Evolutionary conservation across 805 yeast genomes (phyloP), one percentile per base, ranked within the genome.

Genomic region (Hanseniaspora pseudoguilliermondii): DNA sequence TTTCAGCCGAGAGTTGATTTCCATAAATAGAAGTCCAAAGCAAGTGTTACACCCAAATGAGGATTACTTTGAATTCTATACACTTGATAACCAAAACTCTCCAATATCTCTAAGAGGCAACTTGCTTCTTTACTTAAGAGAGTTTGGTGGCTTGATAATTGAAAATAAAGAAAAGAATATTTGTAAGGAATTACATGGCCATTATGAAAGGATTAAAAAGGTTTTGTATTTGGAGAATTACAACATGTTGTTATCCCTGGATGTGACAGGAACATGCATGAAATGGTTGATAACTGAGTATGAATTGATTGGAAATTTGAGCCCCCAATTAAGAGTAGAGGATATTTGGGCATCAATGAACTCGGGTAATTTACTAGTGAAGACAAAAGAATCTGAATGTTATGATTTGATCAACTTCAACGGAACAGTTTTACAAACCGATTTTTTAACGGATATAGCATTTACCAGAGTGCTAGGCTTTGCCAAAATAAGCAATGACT

Each of bases 241-340:
- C 63, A 80, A 82, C 54, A 65, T 76, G 3, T 70, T 83, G 10
- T 58, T 83, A 13, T 77, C 83, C 58, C 65, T 79, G 25, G 88
- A 84, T 63, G 61, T 55, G 0, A 69, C 65, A 9, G 91, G 95
- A 0, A 65, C 27, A 10, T 53, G 56, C 16, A 20, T 53, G 38
- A 53, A 46, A 21, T 53, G 56, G 56, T 2, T 53, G 10, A 8
- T 39, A 15, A 44, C 48, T n/a, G 35, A 42, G 8, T 38, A 38
- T 42, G 41, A 39, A 2, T n/a, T 53, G 7, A 39, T 53, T 16
- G 47, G 47, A 15, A 53, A 15, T 18, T 29, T 46, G 10, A 15
- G 18, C 6, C 8, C 18, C 8, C 6, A 9, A 13, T n/a, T 18
- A 6, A 20, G 15, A 16, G n/a, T 48, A 8, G 34, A 29, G 3